Evolutionary conservation across 75 land plant genomes (phyloP), one percentile per base, ranked within the genome.

Genomic region (Pseudotsuga menziesii): DNA sequence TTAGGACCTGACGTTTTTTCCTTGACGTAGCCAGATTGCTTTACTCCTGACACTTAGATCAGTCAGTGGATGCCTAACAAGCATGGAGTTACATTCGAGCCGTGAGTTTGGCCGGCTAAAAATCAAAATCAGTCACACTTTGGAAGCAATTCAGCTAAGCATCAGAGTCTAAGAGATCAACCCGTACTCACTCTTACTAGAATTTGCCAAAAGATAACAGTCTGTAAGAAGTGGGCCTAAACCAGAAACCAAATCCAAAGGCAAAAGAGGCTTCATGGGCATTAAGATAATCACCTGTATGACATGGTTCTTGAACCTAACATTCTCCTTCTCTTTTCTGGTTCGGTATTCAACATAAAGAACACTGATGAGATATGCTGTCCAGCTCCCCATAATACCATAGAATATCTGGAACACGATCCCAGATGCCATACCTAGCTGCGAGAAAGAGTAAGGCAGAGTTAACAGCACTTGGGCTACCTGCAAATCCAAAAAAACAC

Each of bases 381-480:
- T 94, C 92, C 92, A 94, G 75, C 92, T 86, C 1, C 97, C 97
- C 80, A 92, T 12, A 23, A 89, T 48, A 19, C 89, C 92, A 79
- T 94, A 94, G 79, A 94, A 92, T 55, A 94, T 85, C 80, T 94
- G 97, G 79, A 94, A 84, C n/a, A 90, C 61, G 23, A 94, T 81
- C 2, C 95, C 97, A 25, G 90, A 90, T 19, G 74, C 59, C 86
- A 88, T 85, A 35, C 95, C 97, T 83, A 94, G 90, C 73, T 94
- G 97, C 5, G 97, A 88, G 66, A 92, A 94, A 9, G 97, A 94
- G 77, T 90, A 92, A 20, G 97, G 97, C 85, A 94, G 74, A 0
- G 97, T 94, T 19, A 94, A 81, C 70, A 94, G 82, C 59, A 94
- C 97, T 76, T 94, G 96, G 23, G 94, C 96, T 57, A 93, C 95